Evolutionary conservation across 352 stramenopile genomes (phyloP).

Genomic region (Pythium monospermum): DNA sequence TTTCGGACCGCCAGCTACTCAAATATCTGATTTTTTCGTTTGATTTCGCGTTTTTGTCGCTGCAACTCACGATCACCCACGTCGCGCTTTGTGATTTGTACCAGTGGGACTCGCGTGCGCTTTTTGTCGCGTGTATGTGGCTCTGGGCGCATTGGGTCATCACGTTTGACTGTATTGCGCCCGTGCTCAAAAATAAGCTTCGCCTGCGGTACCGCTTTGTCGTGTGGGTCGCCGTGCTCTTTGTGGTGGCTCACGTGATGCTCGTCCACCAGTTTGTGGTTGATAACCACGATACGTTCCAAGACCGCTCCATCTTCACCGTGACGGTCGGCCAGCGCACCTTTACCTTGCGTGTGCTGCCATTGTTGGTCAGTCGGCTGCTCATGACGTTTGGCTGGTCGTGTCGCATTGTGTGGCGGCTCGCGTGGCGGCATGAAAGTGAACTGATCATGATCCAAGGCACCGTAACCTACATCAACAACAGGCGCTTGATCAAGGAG

Average conservation of each 20-base stretch:
- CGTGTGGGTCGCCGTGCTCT: conserved; percentile 5
- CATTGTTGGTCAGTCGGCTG: conserved; percentile 15
- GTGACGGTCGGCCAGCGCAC: background rate
- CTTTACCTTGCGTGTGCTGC: conserved; percentile 4
- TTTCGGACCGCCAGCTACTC: conserved; percentile 26
- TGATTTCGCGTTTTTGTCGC: conserved; percentile 33
- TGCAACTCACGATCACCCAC: conserved; percentile 28
- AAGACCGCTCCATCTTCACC: conserved; percentile 9
- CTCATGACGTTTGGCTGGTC: conserved; percentile 20
- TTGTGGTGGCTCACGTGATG: conserved; percentile 7
- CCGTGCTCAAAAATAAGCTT: conserved; percentile 11
- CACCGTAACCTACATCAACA: conserved; percentile 24
- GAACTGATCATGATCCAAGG: conserved; percentile 24
- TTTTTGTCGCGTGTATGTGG: conserved; percentile 19
- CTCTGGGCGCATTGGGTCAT: conserved; percentile 31
- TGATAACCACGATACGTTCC: background rate
- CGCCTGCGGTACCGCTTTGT: conserved; percentile 10
- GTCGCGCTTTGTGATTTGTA: conserved; percentile 29
- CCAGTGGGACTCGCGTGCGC: conserved; percentile 19
- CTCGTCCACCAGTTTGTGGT: conserved; percentile 1
- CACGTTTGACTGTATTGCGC: conserved; percentile 23
- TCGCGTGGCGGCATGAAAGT: conserved; percentile 12
- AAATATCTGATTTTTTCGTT: conserved; percentile 30
- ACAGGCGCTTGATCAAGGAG: conserved; percentile 16
- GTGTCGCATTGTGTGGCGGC: conserved; percentile 17